Evolutionary conservation across 1,284 basidiomycete genomes (phyloP), one percentile per base, ranked within the genome.

Genomic region (Ceratobasidium sp.): DNA sequence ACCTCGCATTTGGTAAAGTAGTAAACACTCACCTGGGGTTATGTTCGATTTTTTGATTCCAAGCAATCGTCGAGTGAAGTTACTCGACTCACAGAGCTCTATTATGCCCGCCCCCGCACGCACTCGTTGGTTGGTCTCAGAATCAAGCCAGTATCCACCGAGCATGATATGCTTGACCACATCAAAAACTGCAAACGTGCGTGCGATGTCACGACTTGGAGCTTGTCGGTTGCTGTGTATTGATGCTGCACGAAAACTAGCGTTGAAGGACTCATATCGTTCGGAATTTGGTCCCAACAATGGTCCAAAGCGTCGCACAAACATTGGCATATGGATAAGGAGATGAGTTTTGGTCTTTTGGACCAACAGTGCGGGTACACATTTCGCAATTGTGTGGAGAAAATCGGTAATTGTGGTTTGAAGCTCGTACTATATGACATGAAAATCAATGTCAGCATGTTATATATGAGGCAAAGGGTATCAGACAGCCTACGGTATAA

Each of bases 201-300:
- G 23, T 0, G 85, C 84, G 48, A 87, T 87, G 69, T 87, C 85
- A 15, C 82, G 84, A 76, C 85, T 86, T 12, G 86, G 86, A 1
- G 86, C 83, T 1, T 82, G 83, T 50, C 84, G 85, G 64, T 87
- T 87, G 33, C 83, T 85, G 7, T 83, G 71, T 38, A 87, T 81
- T 6, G 83, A 85, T 33, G 68, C 83, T 85, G 6, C 78, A 69
- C 0, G 84, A 80, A 76, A 86, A 86, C 9, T 86, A 79, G 5
- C 81, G 79, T 87, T 87, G 75, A 83, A 86, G 23, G 80, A 82
- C 62, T 87, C 85, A 79, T 84, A 86, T 0, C 81, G 77, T 71
- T 87, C 84, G 0, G 84, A 86, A 46, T 84, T 79, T 59, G 82
- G 78, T 0, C 82, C 78, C n/a, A 86, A 78, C 3, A 83, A 66